These are phyloP conservation scores for Nothopassalora personata DNA, from an alignment of 2,329 filamentous ascomycete genomes.

Conservation along the genomic window DNA sequence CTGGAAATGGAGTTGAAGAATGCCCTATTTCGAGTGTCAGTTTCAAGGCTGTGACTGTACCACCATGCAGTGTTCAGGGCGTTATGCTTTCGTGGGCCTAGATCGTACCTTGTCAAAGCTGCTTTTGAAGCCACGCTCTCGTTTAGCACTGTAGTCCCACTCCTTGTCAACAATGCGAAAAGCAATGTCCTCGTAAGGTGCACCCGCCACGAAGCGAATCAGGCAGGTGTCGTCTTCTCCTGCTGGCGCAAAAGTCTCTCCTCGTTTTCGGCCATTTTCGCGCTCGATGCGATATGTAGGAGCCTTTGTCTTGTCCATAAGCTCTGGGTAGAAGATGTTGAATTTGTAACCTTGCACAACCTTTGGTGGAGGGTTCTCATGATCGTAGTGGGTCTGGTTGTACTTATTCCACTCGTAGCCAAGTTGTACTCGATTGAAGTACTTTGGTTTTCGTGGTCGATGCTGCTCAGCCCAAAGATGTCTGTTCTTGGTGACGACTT, in stretches of 20 bases:
- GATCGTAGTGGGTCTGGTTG: constrained; percentile 98
- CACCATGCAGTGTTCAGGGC: constrained; percentile 7
- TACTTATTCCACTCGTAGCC: constrained; percentile 99
- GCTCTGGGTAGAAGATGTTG: constrained; percentile 97
- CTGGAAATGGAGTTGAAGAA: constrained; percentile 93
- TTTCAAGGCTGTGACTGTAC: constrained; percentile 12
- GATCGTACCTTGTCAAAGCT: constrained; percentile 88
- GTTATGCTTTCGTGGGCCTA: neutral
- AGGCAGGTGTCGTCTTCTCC: constrained; percentile 96
- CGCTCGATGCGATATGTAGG: constrained; percentile 95
- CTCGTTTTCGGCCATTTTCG: constrained; percentile 80
- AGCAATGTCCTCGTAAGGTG: constrained; percentile 93
- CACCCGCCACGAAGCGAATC: constrained; percentile 90
- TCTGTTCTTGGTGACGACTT: constrained; percentile 58
- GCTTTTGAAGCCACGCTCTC: constrained; percentile 89
- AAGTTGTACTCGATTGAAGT: constrained; percentile 98
- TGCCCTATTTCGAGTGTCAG: constrained; percentile 58
- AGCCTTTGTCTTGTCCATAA: constrained; percentile 90
- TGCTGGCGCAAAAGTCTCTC: constrained; percentile 86
- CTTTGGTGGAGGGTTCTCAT: constrained; percentile 95
- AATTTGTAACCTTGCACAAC: constrained; percentile 99
- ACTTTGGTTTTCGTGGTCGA: constrained; percentile 83
- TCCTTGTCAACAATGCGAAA: constrained; percentile 97
- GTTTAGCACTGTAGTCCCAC: constrained; percentile 97
- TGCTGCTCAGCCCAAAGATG: constrained; percentile 81